Conservation (phyloP, 495 filamentous ascomycete species). For the Neurospora sp. region DNA sequence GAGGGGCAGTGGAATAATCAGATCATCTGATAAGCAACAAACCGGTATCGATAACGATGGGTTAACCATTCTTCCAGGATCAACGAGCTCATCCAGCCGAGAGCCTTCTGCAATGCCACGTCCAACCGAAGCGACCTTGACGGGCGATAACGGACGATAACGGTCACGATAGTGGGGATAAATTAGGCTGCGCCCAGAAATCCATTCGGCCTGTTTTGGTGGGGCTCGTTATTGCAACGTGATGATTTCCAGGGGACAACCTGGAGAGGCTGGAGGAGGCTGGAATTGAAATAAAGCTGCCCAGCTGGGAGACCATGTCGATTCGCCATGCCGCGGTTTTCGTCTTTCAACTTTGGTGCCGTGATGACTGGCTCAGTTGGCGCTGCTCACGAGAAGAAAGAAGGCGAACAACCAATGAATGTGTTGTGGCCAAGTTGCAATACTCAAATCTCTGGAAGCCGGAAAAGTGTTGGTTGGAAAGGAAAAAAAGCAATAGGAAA, state of each 20-base stretch:
- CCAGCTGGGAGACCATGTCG: background rate
- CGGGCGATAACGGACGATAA: background rate
- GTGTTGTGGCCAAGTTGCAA: background rate
- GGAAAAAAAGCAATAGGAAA: background rate
- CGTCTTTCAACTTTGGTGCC: background rate
- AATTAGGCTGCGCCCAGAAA: background rate
- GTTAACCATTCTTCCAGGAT: background rate
- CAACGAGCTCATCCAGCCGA: background rate
- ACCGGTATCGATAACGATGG: background rate
- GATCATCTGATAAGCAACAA: background rate
- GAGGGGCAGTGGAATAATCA: background rate
- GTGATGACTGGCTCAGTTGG: background rate
- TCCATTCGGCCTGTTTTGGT: background rate
- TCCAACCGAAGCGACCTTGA: background rate
- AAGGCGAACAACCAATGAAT: background rate
- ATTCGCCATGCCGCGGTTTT: background rate
- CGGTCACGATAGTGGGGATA: background rate
- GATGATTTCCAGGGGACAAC: background rate
- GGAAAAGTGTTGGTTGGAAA: background rate
- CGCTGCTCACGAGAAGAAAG: background rate
- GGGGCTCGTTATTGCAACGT: background rate
- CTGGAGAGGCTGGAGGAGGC: background rate
- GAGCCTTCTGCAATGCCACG: background rate
- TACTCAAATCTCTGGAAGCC: background rate
- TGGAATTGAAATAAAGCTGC: background rate